Percentiles rank a stretch among this genome's conserved stretches.
Evolutionary conservation across 139 green algal species (phyloP).

Genomic region (Nannochloris sp.): DNA sequence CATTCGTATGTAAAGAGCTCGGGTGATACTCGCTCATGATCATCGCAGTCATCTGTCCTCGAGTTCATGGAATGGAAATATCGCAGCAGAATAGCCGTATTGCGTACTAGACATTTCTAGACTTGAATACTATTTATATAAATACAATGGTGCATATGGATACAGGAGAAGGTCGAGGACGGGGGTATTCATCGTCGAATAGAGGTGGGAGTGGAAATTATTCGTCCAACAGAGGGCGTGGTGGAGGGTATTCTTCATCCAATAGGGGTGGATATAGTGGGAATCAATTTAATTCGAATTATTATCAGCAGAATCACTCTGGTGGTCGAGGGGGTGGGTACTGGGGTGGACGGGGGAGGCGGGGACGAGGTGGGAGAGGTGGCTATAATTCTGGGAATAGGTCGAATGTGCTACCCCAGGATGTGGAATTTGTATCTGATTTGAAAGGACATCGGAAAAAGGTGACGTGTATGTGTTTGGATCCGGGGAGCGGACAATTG

Average conservation of each 20-base stretch:
- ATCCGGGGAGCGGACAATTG: conserved; percentile 39
- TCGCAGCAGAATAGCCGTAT: too few relatives aligned
- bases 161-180: conserved; percentile 12
- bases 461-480: conserved; percentile 31
- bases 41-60: too few relatives aligned
- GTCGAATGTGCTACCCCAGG: conserved; percentile 12
- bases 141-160: conserved; percentile 22
- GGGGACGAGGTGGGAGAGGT: conserved; percentile 4
- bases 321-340: conserved; percentile 14
- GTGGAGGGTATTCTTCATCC: not conserved
- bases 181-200: conserved; percentile 1
- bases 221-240: not conserved
- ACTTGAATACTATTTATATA: not conserved
- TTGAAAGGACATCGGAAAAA: conserved; percentile 40
- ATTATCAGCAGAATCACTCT: conserved; percentile 3
- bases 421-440: conserved; percentile 34
- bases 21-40: too few relatives aligned
- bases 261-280: not conserved
- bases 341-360: conserved; percentile 20
- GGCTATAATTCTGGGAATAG: not conserved
- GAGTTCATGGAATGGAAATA: too few relatives aligned
- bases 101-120: too few relatives aligned
- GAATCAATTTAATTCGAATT: conserved; percentile 3
- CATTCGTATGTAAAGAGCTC: too few relatives aligned
- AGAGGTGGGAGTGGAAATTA: conserved; percentile 2